Base-by-base conservation (phyloP, 228 moss, liverwort and hornwort genomes). In the Sphagnum fallax region DNA sequence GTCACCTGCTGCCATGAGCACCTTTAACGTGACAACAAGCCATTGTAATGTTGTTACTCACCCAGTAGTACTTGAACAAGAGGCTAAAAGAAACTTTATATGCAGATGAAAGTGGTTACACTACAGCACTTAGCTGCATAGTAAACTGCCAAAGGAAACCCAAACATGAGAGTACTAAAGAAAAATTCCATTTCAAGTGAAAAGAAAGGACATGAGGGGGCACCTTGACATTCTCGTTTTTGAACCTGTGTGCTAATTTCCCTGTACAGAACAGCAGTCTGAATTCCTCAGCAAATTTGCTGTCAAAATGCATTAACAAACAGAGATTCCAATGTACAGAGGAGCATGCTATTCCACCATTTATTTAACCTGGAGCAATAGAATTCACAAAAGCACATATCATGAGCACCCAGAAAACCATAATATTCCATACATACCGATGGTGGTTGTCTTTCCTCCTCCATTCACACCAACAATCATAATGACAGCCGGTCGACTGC, bases 1-100 rank as follows among this genome's bases (percentile, higher is more conserved):
- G 75, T 97, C 93, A 82, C 96, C 96, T 81, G 96, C 96, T 60
- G 91, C 96, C 96, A 97, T 89, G 76, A 97, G 89, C 77, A 97
- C 91, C 92, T 96, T 81, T 53, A 81, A 85, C 76, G 79, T 69
- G 75, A 76, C 85, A 32, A 32, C 32, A 32, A 78, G 77, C 67
- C 73, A 64, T 73, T 62, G 59, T 70, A 62, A 61, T 62, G 67
- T 64, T 67, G 68, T 75, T 70, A 65, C 62, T 48, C 67, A 75
- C 69, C 64, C 66, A 82, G 79, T 85, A 82, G 82, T 67, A 72
- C 70, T 66, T 64, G 2, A 32, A 32, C 32, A 32, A 32, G 32
- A 32, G 1, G 1, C 32, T 32, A 32, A 32, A 32, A 32, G 32
- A 32, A 32, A 32, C 32, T 32, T 32, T 32, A 2, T 32, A 32